These are phyloP conservation scores for Citrullus colocynthis DNA, from an alignment of 306 rosid species.

Conservation along the genomic window DNA sequence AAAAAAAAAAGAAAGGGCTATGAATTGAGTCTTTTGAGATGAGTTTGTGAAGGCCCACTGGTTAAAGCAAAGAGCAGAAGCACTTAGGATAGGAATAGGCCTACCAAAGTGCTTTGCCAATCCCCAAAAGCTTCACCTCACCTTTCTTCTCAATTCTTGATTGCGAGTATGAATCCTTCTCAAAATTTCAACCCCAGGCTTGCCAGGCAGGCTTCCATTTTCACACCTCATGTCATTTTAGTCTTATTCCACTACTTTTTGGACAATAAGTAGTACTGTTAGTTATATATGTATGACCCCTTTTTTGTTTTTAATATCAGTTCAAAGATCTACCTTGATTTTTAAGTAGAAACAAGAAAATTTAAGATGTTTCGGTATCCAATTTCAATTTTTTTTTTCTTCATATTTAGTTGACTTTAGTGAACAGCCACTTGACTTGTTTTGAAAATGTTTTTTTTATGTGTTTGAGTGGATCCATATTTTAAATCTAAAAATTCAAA, in stretches of 20 bases:
- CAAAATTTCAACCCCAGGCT: neutral
- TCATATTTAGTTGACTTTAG: too few species aligned
- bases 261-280: neutral
- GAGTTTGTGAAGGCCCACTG: neutral
- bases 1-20: neutral
- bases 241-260: neutral
- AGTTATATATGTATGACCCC: too few species aligned
- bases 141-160: neutral
- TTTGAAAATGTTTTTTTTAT: too few species aligned
- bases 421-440: too few species aligned
- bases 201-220: neutral
- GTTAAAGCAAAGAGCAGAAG: constrained; percentile 2
- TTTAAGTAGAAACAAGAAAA: neutral
- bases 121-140: constrained; percentile 1
- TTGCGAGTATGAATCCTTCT: neutral
- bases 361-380: neutral
- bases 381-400: too few species aligned
- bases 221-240: neutral
- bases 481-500: too few species aligned
- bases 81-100: neutral
- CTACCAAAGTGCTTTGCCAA: neutral
- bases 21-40: constrained; percentile 3
- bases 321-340: neutral
- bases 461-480: too few species aligned
- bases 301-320: neutral